Conservation (phyloP, 1,284 basidiomycete genomes). For the Malassezia obtusa region DNA sequence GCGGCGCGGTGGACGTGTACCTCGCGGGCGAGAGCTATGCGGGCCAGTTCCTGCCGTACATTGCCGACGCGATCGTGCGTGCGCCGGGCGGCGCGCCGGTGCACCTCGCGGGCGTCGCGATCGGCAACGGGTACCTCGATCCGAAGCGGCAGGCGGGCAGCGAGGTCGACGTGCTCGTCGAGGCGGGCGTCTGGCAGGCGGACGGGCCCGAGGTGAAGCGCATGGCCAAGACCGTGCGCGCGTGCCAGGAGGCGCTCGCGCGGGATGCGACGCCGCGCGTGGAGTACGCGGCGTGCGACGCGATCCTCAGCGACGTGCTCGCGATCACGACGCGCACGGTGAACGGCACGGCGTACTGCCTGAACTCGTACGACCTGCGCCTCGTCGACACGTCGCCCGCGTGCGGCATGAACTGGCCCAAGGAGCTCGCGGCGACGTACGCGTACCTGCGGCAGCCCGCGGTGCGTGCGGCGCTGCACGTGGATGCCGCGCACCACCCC, state of each 20-base stretch:
- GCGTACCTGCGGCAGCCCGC: slow-evolving; percentile 71
- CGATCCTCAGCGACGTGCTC: slow-evolving; percentile 59
- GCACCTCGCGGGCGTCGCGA: slow-evolving; percentile 67
- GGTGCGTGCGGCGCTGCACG: slow-evolving; percentile 75
- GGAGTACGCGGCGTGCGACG: slow-evolving; percentile 62
- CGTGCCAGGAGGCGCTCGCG: slow-evolving; percentile 54
- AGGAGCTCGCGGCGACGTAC: slow-evolving; percentile 69
- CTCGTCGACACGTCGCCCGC: slow-evolving; percentile 71
- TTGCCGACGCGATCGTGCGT: slow-evolving; percentile 65
- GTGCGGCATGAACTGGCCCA: slow-evolving; percentile 98
- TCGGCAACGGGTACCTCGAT: slow-evolving; percentile 98
- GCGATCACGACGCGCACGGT: slow-evolving; percentile 60
- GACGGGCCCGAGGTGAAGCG: slow-evolving; percentile 56
- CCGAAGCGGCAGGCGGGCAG: slow-evolving; percentile 76
- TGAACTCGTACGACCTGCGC: slow-evolving; percentile 92
- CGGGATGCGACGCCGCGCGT: slow-evolving; percentile 14
- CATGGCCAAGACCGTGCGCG: slow-evolving; percentile 53
- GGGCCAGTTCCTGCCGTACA: slow-evolving; percentile 49
- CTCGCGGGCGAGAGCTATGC: slow-evolving; percentile 20
- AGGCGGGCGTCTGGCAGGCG: slow-evolving; percentile 66
- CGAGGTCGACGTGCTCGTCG: slow-evolving; percentile 76
- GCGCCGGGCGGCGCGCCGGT: slow-evolving; percentile 55
- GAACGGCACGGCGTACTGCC: slow-evolving; percentile 54
- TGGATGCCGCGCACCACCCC: slow-evolving; percentile 57
- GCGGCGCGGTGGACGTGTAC: slow-evolving; percentile 63